Evolutionary conservation across 2,329 filamentous ascomycete genomes (phyloP).

Genomic region (Beauveria australis): DNA sequence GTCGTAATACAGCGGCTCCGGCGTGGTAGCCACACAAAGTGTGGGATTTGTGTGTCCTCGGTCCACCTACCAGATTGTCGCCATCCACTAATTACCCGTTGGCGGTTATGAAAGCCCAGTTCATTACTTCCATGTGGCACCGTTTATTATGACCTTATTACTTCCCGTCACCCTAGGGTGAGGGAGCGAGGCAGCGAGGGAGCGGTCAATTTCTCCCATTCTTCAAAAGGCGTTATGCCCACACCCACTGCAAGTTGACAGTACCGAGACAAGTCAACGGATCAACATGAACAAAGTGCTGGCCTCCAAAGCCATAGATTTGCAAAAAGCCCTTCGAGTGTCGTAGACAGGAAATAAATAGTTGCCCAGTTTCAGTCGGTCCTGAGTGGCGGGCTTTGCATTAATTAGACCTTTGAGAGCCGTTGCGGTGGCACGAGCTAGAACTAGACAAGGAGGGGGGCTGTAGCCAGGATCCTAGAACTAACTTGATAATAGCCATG

Average conservation of each 20-base stretch:
- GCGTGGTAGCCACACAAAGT: background rate
- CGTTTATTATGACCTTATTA: background rate
- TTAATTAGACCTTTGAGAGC: no score
- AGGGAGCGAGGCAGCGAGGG: background rate
- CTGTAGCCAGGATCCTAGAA: no score
- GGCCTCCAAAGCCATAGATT: background rate
- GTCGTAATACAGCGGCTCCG: background rate
- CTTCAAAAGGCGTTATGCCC: background rate
- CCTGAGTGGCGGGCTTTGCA: no score
- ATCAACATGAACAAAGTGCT: background rate
- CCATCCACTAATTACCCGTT: background rate
- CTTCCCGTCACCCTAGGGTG: background rate
- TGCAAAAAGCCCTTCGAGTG: background rate
- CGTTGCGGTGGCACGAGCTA: no score
- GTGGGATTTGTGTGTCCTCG: background rate
- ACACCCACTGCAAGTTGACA: background rate
- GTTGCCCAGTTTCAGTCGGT: background rate
- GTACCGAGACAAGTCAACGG: background rate
- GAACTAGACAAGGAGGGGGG: no score
- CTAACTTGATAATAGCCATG: background rate
- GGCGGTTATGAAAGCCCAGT: background rate
- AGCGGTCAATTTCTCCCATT: background rate
- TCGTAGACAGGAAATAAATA: background rate
- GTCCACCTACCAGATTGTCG: constrained; percentile 1
- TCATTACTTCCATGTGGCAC: background rate